Conservation (phyloP, 116 monocot species). For the Papilionanthe hybrid region DNA sequence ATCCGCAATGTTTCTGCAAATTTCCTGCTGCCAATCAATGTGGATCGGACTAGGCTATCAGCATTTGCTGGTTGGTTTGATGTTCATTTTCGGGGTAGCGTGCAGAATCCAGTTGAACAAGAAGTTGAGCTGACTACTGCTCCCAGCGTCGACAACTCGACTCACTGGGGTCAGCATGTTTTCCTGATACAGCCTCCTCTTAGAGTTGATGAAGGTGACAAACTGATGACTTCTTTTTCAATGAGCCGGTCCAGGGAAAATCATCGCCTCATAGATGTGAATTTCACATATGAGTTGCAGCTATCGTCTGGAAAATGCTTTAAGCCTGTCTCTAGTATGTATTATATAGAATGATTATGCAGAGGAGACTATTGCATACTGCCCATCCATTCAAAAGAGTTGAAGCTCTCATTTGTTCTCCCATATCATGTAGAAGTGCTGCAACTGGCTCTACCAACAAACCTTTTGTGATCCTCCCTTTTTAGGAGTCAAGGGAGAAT, state of each 20-base stretch:
- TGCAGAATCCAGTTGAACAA: constrained; percentile 37
- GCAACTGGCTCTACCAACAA: too few species aligned
- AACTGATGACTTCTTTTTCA: constrained; percentile 41
- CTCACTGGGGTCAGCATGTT: constrained; percentile 99
- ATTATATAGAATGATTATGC: constrained; percentile 60
- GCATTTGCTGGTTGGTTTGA: constrained; percentile 98
- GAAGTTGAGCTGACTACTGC: constrained; percentile 82
- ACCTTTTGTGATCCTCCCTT: neutral
- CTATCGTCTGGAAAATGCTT: constrained; percentile 51
- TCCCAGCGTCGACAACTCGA: constrained; percentile 56
- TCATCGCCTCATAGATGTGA: constrained; percentile 83
- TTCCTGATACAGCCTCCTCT: constrained; percentile 66
- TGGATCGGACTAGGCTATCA: constrained; percentile 51
- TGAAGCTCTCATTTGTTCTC: neutral
- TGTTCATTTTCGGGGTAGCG: constrained; percentile 90
- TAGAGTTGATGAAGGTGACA: constrained; percentile 64
- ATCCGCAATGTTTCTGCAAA: constrained; percentile 53
- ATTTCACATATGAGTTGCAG: constrained; percentile 53
- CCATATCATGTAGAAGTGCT: too few species aligned
- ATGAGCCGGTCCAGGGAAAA: constrained; percentile 79
- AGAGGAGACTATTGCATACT: neutral
- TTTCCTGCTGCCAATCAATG: constrained; percentile 35
- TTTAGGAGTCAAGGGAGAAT: neutral
- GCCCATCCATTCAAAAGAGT: neutral
- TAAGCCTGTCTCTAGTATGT: constrained; percentile 45